Base-by-base conservation (phyloP, 345 rosid species). In the Lagerstroemia speciosa region DNA sequence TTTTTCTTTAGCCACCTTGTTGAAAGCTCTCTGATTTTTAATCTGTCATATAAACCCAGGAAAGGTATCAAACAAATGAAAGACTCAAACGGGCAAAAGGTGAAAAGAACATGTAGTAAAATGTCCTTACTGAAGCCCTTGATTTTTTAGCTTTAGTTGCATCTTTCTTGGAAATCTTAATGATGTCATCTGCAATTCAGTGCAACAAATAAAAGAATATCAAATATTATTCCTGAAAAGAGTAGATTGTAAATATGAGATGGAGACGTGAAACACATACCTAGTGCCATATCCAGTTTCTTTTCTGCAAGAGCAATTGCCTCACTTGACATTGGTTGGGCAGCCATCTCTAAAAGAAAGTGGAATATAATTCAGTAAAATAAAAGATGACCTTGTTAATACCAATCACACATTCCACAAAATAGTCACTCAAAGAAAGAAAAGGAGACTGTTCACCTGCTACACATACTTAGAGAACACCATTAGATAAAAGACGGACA, bases 251-350 rank as follows among this genome's bases (percentile, higher is more conserved):
- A 26, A 1, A 27, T 26, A 14, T n/a, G 4, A 58, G 15, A 34
- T 58, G 63, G 33, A 29, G 19, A 1, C 1, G 32, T 10, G 20
- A 27, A 27, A 58, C 34, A 11, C 63, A 27, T 14, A 92, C 97
- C 97, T 72, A 93, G 74, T 37, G 98, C 76, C 98, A 93, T 93
- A 73, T 83, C 89, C 87, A 93, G 72, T 72, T 93, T 90, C 89
- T 86, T 93, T 69, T 93, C 96, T 0, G 97, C 88, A 67, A 82
- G 87, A 38, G 97, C 96, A 62, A 93, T 86, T 62, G 89, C 83
- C 78, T 90, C 97, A 4, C 34, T 84, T 15, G 90, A 81, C 61
- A 93, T 85, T n/a, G 85, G 90, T 76, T 80, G 87, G 64, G 73
- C 52, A 4, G 83, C 86, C 94, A 88, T 89, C 92, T 87, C 74